Base-by-base conservation (phyloP, 2,329 filamentous ascomycete genomes). In the Fusarium miscanthi region DNA sequence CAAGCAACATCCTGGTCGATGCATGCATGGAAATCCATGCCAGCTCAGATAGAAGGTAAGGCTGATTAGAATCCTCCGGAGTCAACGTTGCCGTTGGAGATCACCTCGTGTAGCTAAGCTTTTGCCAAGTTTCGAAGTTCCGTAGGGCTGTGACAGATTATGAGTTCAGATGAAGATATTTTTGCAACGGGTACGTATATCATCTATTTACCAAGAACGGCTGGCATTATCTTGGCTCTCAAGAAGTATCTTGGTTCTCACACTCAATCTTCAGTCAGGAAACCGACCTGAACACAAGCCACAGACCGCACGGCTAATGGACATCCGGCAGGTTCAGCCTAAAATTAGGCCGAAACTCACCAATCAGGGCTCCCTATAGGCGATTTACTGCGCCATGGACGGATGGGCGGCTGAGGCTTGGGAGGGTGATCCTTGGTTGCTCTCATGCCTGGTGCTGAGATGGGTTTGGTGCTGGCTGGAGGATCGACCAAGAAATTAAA, bases 401-500 rank as follows among this genome's bases (percentile, higher is more conserved):
- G 48, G 23, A 35, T 35, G 62, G 56, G 53, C 23, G 37, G 23
- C 27, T 35, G 62, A 48, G 64, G 61, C 62, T 67, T 46, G 41
- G 62, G 49, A 35, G 45, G 33, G 45, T 30, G 25, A 41, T 53
- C 35, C 33, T 52, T 33, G 25, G 45, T 57, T 59, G 35, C 27
- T 58, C 51, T 49, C 43, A 58, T 42, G 33, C 52, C 31, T 52
- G 45, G 30, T 23, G n/a, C 58, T 60, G 48, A 57, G 48, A 60
- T 7, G 58, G 63, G 43, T 51, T 52, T 70, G 59, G 65, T 57
- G 70, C 65, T 72, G 60, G 56, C 48, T 13, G 45, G 33, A 48
- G 53, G 70, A 72, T 72, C 70, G 31, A 48, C 70, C 14, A 51
- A n/a, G 30, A n/a, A 58, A 64, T 69, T 53, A 56, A 64, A 68